Evolutionary conservation across 495 filamentous ascomycete genomes (phyloP), one percentile per base, ranked within the genome.

Genomic region (Neurospora tetrasperma): DNA sequence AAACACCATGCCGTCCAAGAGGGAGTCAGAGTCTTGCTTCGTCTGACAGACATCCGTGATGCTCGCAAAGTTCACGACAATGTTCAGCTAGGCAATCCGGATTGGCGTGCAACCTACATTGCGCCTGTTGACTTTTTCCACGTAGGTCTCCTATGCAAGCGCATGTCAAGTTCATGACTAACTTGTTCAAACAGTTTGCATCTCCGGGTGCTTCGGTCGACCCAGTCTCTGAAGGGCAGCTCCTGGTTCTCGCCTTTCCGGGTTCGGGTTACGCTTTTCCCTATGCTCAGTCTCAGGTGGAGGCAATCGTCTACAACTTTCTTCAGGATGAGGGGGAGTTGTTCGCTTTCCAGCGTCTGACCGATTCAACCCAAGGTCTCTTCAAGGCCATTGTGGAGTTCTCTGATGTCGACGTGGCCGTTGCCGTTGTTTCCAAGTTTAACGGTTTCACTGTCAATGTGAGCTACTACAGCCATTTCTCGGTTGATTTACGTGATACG

Each of bases 1-100:
- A 79, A 73, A 41, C 77, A 77, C 71, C 74, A 79, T 20, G 68
- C 80, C 8, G 74, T 80, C 18, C 48, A 78, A 1, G 70, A 72
- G 40, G 75, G 73, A 12, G 78, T 77, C 54, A 77, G 76, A 46
- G 82, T 89, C n/a, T 89, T 86, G 75, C 77, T 91, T 70, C 85
- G 81, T 5, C 86, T 90, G 74, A 78, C 82, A 16, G 87, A 92
- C 73, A 86, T 91, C 62, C 83, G 84, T 71, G 88, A 90, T 75
- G 85, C 88, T 40, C 84, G 80, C 54, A 82, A 82, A 27, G 81
- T 85, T 20, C 83, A 84, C 72, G 78, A 82, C 41, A 85, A 84
- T 18, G 75, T 87, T 59, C 78, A 82, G 9, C 74, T 83, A 42
- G 78, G 82, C 66, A 77, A 80, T 71, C 81, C 78, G n/a, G 83